Conservation (phyloP, 1,284 basidiomycete genomes). For the Marasmius sp. region DNA sequence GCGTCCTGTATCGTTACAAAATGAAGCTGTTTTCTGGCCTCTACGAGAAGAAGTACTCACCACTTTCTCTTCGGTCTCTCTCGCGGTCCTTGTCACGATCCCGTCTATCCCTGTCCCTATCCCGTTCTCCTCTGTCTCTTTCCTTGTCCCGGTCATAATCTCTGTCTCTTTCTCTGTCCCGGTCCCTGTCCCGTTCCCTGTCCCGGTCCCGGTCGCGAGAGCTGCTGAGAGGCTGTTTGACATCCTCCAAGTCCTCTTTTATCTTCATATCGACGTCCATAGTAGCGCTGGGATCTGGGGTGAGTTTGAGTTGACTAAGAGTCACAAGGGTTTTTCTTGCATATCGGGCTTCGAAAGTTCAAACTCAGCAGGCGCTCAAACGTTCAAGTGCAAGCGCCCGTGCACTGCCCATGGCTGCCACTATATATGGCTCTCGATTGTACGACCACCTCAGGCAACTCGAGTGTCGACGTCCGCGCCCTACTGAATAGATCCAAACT, state of each 20-base stretch:
- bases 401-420: no score
- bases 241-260: constrained; percentile 67
- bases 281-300: not conserved
- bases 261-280: constrained; percentile 82
- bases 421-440: no score
- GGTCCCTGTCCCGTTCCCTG: constrained; percentile 21
- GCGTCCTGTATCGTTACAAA: constrained; percentile 39
- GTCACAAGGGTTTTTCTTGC: not conserved
- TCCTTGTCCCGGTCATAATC: constrained; percentile 31
- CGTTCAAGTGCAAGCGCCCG: no score
- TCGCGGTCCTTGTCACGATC: constrained; percentile 42
- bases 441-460: no score
- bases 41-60: constrained; percentile 34
- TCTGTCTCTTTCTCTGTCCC: constrained; percentile 23
- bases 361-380: not conserved
- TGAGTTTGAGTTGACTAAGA: not conserved
- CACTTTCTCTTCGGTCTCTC: constrained; percentile 54
- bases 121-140: constrained; percentile 41
- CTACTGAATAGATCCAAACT: no score
- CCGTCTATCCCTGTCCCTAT: constrained; percentile 42
- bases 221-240: constrained; percentile 28
- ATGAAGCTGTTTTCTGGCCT: not conserved
- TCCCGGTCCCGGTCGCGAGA: constrained; percentile 39
- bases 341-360: not conserved
- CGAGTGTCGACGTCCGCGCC: no score